These are phyloP conservation scores for Solanum pinnatisectum DNA, from an alignment of 257 asterid genomes.

Conservation along the genomic window DNA sequence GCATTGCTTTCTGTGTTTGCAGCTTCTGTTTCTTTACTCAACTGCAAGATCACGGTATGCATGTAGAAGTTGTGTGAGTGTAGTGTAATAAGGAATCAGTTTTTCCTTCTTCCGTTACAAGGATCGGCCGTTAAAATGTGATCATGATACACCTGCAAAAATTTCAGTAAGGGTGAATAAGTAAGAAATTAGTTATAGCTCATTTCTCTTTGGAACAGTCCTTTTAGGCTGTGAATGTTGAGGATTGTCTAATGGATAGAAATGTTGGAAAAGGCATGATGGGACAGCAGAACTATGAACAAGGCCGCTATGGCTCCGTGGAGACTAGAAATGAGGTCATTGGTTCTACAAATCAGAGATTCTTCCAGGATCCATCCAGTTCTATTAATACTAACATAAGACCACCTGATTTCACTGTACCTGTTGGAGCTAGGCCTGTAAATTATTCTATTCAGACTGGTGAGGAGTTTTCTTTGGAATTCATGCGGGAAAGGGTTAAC, in stretches of 20 bases:
- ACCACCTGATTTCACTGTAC: constrained; percentile 38
- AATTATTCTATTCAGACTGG: constrained; percentile 94
- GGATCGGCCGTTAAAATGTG: background rate
- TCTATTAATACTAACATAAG: constrained; percentile 38
- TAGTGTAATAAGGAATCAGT: background rate
- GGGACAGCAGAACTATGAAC: constrained; percentile 47
- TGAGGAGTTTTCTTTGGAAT: constrained; percentile 88
- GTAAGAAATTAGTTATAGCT: background rate
- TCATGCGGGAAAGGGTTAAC: constrained; percentile 87
- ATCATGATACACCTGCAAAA: background rate
- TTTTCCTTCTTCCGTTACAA: background rate
- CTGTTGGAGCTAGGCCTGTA: constrained; percentile 61
- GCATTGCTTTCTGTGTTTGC: background rate
- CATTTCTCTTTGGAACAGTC: background rate
- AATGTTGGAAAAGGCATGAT: constrained; percentile 32
- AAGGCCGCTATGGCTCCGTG: constrained; percentile 35
- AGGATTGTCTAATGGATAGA: constrained; percentile 39
- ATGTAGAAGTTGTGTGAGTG: background rate
- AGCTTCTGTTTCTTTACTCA: background rate
- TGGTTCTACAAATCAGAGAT: constrained; percentile 47
- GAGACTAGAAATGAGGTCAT: constrained; percentile 45
- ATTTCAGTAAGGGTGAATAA: background rate
- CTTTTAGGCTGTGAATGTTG: background rate
- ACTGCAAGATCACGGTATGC: background rate
- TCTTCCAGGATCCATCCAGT: constrained; percentile 55